Evolutionary conservation across 2,329 filamentous ascomycete species (phyloP).

Genomic region (Beauveria varroae): DNA sequence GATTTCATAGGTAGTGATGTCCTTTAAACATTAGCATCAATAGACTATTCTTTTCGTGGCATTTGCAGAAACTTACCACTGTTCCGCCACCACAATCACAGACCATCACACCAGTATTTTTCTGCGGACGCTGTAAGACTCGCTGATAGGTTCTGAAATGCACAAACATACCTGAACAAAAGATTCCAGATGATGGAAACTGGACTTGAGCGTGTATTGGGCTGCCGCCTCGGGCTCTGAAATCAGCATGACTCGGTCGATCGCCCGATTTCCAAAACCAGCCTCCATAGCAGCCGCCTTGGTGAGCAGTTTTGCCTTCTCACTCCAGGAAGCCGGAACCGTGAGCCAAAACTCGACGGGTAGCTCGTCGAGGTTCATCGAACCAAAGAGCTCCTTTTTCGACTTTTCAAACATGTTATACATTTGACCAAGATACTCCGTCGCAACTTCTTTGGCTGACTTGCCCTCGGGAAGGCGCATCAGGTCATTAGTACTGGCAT

Average conservation of each 20-base stretch:
- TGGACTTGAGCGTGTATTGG: conserved; percentile 3
- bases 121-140: not conserved
- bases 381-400: conserved; percentile 4
- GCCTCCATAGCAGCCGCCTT: conserved; percentile 3
- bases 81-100: conserved; percentile 6
- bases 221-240: conserved; percentile 14
- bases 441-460: not conserved
- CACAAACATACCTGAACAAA: conserved; percentile 43
- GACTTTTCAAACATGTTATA: not conserved
- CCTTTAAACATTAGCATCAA: not conserved
- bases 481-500: not conserved
- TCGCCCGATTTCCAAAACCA: not conserved
- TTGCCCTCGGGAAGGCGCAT: not conserved
- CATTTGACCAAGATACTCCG: not conserved
- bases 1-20: conserved; percentile 1
- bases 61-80: not conserved
- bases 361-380: not conserved
- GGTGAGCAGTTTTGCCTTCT: conserved; percentile 11
- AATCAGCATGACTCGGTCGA: conserved; percentile 12
- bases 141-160: no score
- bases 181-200: not conserved
- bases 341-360: conserved; percentile 14
- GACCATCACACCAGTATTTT: not conserved
- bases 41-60: not conserved
- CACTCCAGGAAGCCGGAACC: conserved; percentile 13